Evolutionary conservation across 2,329 filamentous ascomycete species (phyloP).

Genomic region (Penicillium sp.): DNA sequence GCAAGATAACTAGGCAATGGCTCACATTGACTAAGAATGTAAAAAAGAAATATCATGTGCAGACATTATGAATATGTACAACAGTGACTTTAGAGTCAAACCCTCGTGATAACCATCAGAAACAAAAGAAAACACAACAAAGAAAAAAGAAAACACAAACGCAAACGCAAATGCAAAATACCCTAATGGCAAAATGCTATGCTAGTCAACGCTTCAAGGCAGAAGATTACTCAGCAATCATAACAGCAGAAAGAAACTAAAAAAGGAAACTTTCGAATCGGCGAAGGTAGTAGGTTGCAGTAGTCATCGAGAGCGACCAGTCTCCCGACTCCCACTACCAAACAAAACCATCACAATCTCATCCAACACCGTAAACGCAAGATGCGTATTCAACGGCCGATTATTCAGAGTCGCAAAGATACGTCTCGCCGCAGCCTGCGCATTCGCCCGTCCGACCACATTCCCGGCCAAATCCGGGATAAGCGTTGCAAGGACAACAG

Average conservation of each 20-base stretch:
- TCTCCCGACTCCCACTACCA: conserved; percentile 38
- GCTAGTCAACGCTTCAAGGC: conserved; percentile 1
- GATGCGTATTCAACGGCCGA: conserved; percentile 77
- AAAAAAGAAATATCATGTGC: background rate
- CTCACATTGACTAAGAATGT: background rate
- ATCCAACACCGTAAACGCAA: conserved; percentile 74
- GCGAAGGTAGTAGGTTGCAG: background rate
- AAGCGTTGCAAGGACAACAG: conserved; percentile 84
- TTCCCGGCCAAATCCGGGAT: conserved; percentile 90
- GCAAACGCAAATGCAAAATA: background rate
- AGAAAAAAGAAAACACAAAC: background rate
- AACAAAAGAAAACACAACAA: background rate
- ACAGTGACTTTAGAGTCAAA: background rate
- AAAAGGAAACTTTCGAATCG: background rate
- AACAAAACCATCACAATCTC: conserved; percentile 72
- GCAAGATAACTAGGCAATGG: background rate
- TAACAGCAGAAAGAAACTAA: background rate
- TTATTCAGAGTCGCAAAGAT: conserved; percentile 94
- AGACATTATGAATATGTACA: conserved; percentile 18
- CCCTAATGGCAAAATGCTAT: conserved; percentile 1
- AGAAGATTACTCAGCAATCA: background rate
- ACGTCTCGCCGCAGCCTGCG: conserved; percentile 84
- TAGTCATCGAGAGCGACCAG: conserved; percentile 21
- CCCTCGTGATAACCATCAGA: too few relatives aligned
- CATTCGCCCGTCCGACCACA: conserved; percentile 91